These are phyloP conservation scores for Tetrapyrgos nigripes DNA, from an alignment of 1,284 basidiomycete genomes.

Conservation along the genomic window DNA sequence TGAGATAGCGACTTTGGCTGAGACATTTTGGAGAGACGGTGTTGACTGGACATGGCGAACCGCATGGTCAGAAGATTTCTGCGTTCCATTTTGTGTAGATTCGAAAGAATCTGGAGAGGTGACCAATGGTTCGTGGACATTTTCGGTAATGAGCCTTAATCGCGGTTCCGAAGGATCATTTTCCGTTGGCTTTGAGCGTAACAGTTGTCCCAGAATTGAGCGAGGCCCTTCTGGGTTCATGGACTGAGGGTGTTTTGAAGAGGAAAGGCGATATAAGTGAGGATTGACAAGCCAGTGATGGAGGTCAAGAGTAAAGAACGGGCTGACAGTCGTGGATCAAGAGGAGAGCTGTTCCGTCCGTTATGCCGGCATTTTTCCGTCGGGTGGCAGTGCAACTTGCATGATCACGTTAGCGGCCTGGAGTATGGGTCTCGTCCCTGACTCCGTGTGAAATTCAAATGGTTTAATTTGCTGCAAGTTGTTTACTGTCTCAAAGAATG, in stretches of 20 bases:
- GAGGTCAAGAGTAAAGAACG: too few relatives aligned
- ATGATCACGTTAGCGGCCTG: too few relatives aligned
- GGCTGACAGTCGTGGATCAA: too few relatives aligned
- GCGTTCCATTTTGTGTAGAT: not conserved
- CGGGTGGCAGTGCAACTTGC: too few relatives aligned
- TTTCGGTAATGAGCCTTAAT: conserved; percentile 10
- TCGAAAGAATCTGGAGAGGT: not conserved
- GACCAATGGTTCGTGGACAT: not conserved
- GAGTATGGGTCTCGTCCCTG: too few relatives aligned
- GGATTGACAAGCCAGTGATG: too few relatives aligned
- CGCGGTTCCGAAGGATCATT: conserved; percentile 2
- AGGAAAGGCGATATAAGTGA: not conserved
- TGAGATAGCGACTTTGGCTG: conserved; percentile 43
- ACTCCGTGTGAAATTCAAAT: too few relatives aligned
- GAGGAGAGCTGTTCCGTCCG: too few relatives aligned
- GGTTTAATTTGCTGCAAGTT: too few relatives aligned
- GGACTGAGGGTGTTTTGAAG: conserved; percentile 7
- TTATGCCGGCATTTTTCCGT: too few relatives aligned
- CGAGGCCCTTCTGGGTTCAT: conserved; percentile 18
- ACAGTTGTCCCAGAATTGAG: conserved; percentile 16
- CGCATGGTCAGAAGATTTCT: not conserved
- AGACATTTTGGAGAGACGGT: conserved; percentile 12
- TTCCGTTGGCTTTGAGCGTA: conserved; percentile 1
- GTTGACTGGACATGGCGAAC: conserved; percentile 3
- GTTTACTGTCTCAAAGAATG: too few relatives aligned